Evolutionary conservation across 371 early-diverging fungal species (phyloP).

Genomic region (Amoeboaphelidium protococcarum): DNA sequence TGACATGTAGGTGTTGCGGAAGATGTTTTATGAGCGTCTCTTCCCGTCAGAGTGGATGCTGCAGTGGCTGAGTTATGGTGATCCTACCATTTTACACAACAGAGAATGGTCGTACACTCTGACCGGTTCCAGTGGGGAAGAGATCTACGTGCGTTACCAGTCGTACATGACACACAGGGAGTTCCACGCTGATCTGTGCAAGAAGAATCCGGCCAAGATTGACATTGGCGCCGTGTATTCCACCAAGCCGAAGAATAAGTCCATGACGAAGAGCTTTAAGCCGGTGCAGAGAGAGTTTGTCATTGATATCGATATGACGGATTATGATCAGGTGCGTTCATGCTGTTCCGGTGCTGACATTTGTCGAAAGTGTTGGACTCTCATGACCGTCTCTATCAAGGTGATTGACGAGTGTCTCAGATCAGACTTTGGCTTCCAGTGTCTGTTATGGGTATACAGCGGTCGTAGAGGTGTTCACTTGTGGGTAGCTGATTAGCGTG

Average conservation of each 20-base stretch:
- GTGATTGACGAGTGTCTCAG: slow-evolving; percentile 37
- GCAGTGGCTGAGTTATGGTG: not conserved
- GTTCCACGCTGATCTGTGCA: slow-evolving; percentile 41
- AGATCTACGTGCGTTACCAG: slow-evolving; percentile 64
- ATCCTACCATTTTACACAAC: slow-evolving; percentile 9
- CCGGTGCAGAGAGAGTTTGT: slow-evolving; percentile 78
- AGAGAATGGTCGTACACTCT: slow-evolving; percentile 88
- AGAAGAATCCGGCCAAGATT: slow-evolving; percentile 60
- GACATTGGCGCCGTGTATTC: slow-evolving; percentile 95
- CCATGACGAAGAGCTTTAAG: slow-evolving; percentile 35
- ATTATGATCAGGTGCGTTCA: slow-evolving; percentile 86
- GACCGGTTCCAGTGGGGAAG: slow-evolving; percentile 10
- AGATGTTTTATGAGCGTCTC: not conserved
- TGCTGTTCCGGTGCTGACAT: slow-evolving; percentile 80
- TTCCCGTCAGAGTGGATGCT: not conserved
- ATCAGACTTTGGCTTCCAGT: slow-evolving; percentile 90
- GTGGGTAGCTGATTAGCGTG: slow-evolving; percentile 87
- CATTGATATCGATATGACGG: slow-evolving; percentile 99
- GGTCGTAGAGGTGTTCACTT: slow-evolving; percentile 98
- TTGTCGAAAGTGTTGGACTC: slow-evolving; percentile 76
- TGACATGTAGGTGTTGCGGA: not conserved
- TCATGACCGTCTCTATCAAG: slow-evolving; percentile 76
- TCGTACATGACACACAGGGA: slow-evolving; percentile 42
- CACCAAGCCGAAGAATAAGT: slow-evolving; percentile 48
- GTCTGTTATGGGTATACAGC: slow-evolving; percentile 84